A percentile compares a stretch with the other conserved stretches of the same genome.
Evolutionary conservation across 441 rosid species (phyloP).

Genomic region (Gossypium schwendimanii): DNA sequence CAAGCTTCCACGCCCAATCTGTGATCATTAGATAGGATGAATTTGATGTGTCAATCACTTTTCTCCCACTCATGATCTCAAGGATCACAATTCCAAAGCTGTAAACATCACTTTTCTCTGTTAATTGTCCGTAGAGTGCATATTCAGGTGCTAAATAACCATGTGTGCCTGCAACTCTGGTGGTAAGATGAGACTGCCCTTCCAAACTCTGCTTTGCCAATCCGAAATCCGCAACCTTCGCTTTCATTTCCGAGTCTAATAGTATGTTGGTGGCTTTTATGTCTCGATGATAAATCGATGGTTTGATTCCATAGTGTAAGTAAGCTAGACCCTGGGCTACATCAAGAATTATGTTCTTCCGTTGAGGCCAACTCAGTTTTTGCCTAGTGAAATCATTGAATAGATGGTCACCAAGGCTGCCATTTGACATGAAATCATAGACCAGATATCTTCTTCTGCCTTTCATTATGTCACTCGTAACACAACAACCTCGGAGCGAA

Average conservation of each 20-base stretch:
- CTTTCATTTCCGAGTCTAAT: constrained; percentile 41
- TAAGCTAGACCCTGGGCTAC: constrained; percentile 54
- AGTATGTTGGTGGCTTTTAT: constrained; percentile 53
- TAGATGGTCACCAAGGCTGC: constrained; percentile 43
- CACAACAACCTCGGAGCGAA: constrained; percentile 58
- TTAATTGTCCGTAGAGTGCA: constrained; percentile 53
- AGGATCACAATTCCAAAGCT: constrained; percentile 56
- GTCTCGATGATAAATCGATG: constrained; percentile 57
- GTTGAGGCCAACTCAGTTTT: constrained; percentile 41
- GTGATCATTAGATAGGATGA: constrained; percentile 38
- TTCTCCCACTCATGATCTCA: constrained; percentile 53
- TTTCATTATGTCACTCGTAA: constrained; percentile 30
- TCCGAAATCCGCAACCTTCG: constrained; percentile 51
- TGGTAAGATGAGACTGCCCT: constrained; percentile 54
- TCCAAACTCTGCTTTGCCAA: constrained; percentile 47
- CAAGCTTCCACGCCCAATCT: constrained; percentile 55
- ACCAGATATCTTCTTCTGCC: constrained; percentile 49
- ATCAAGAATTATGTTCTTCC: constrained; percentile 52
- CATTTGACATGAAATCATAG: constrained; percentile 53
- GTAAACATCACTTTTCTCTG: constrained; percentile 58
- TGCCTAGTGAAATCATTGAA: constrained; percentile 11
- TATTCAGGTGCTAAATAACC: constrained; percentile 62
- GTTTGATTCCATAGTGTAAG: constrained; percentile 50
- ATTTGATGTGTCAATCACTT: constrained; percentile 37
- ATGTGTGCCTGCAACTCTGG: constrained; percentile 56